Base-by-base conservation (phyloP, 164 flowering plant species). In the Stephania cephalantha region DNA sequence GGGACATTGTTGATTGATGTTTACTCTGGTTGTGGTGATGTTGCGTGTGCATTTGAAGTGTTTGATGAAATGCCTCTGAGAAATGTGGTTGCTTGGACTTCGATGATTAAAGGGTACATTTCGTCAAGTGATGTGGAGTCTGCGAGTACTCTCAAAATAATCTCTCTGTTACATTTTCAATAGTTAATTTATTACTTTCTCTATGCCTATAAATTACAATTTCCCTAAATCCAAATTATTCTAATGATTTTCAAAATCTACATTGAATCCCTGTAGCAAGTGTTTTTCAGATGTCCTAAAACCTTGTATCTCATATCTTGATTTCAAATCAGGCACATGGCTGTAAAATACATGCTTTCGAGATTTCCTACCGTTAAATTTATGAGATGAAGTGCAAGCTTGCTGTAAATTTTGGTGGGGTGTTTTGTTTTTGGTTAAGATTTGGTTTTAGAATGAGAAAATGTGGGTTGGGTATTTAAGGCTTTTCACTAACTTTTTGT, bases 1-100 rank as follows among this genome's bases (percentile, higher is more conserved):
- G 86, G 89, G 2, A 88, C 90, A 1, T 76, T 85, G 17, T 78
- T 89, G 85, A 85, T 92, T 63, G 92, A 89, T 66, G 68, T 92
- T 82, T 92, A 92, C 72, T 80, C 89, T 1, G 66, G 77, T 22
- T 75, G 79, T 68, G 79, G 87, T 13, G 81, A 6, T 20, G 78
- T 83, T 78, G 79, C 52, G 15, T 78, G 66, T 17, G 91, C 97
- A 46, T 75, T 81, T 72, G 73, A 70, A 70, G 84, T 84, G 77
- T 92, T 92, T 69, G 67, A 30, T n/a, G 93, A 85, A 74, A 88
- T 92, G 90, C 75, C 81, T 8, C 72, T 69, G 48, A 89, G 84
- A 76, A 88, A 90, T 84, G 87, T 90, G 12, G 86, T 89, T 72
- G 84, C 88, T 2, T 89, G 93, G 91, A 92, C 97, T 71, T 70